Percentiles rank a stretch among this genome's conserved stretches.
These are phyloP conservation scores for Penicillium corylophilum DNA, from an alignment of 2,329 filamentous ascomycete genomes.

Conservation along the genomic window DNA sequence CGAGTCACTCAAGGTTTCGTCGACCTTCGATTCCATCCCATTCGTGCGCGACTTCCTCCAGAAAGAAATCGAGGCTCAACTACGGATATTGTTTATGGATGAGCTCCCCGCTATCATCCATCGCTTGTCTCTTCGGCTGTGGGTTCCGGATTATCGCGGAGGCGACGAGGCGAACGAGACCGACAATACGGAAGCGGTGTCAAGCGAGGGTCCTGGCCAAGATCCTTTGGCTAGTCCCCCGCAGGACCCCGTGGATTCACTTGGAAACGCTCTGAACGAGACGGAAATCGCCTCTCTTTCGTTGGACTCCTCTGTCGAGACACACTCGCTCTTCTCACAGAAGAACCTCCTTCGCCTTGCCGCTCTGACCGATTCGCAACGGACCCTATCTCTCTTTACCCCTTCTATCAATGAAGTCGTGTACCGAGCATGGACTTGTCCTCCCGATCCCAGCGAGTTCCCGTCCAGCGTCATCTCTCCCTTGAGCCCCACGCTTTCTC, in stretches of 20 bases:
- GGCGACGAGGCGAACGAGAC: slow-evolving; percentile 58
- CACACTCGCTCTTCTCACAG: slow-evolving; percentile 88
- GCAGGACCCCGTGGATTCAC: slow-evolving; percentile 75
- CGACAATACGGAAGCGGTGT: slow-evolving; percentile 45
- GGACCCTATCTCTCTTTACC: slow-evolving; percentile 87
- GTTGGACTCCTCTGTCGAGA: slow-evolving; percentile 75
- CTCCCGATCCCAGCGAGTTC: slow-evolving; percentile 67
- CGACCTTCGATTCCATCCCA: slow-evolving; percentile 97
- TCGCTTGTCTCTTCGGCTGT: slow-evolving; percentile 79
- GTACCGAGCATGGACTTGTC: slow-evolving; percentile 87
- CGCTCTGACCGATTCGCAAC: slow-evolving; percentile 80
- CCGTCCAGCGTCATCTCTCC: slow-evolving; percentile 40
- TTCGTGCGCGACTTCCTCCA: slow-evolving; percentile 97
- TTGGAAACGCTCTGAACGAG: slow-evolving; percentile 73
- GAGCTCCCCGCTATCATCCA: slow-evolving; percentile 96
- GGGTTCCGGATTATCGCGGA: slow-evolving; percentile 80
- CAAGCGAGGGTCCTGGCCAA: slow-evolving; percentile 61
- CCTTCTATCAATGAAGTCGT: slow-evolving; percentile 87
- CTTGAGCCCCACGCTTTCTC: slow-evolving; percentile 54
- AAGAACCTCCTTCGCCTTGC: slow-evolving; percentile 86
- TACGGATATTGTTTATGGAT: slow-evolving; percentile 95
- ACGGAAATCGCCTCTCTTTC: slow-evolving; percentile 74
- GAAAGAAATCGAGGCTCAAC: slow-evolving; percentile 88
- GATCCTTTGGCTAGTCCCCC: slow-evolving; percentile 82
- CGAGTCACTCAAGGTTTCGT: slow-evolving; percentile 96